Evolutionary conservation across 352 stramenopile species (phyloP).

Genomic region (Paralagenidium karlingii): DNA sequence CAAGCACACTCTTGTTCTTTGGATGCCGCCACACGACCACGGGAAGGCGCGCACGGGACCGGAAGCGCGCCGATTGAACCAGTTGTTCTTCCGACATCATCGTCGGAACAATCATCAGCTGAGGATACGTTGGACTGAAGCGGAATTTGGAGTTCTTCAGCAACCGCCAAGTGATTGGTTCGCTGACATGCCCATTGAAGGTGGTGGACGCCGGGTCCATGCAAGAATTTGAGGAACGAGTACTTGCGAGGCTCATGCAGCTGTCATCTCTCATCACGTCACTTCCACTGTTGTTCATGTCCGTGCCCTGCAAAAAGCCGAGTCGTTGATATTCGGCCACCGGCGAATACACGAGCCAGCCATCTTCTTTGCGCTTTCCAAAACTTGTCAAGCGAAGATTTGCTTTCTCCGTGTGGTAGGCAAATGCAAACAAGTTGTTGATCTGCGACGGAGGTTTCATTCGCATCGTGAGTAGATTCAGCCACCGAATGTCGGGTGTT

Average conservation of each 20-base stretch:
- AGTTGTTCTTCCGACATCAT: conserved; percentile 90
- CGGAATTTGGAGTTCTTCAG: conserved; percentile 86
- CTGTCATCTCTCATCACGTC: too few relatives aligned
- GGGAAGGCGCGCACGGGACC: conserved; percentile 85
- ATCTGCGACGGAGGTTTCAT: conserved; percentile 77
- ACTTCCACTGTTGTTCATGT: too few relatives aligned
- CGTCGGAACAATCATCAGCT: conserved; percentile 89
- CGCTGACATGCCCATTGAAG: conserved; percentile 6
- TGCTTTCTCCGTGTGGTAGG: conserved; percentile 57
- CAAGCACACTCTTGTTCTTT: conserved; percentile 89
- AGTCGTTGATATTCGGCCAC: conserved; percentile 74
- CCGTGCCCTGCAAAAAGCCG: conserved; percentile 41
- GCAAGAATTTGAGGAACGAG: neutral
- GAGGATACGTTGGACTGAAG: conserved; percentile 91
- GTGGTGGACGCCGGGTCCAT: too few relatives aligned
- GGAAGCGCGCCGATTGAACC: conserved; percentile 81
- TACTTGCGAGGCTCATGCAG: conserved; percentile 1
- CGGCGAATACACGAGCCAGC: conserved; percentile 74
- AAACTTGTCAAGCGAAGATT: conserved; percentile 22
- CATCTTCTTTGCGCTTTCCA: conserved; percentile 31
- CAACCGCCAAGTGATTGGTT: conserved; percentile 60
- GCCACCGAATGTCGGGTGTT: conserved; percentile 63
- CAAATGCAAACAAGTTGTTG: conserved; percentile 61
- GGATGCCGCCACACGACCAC: conserved; percentile 89
- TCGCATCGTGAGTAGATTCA: conserved; percentile 61